Conservation (phyloP, 306 rosid species). For the Quillaja saponaria region DNA sequence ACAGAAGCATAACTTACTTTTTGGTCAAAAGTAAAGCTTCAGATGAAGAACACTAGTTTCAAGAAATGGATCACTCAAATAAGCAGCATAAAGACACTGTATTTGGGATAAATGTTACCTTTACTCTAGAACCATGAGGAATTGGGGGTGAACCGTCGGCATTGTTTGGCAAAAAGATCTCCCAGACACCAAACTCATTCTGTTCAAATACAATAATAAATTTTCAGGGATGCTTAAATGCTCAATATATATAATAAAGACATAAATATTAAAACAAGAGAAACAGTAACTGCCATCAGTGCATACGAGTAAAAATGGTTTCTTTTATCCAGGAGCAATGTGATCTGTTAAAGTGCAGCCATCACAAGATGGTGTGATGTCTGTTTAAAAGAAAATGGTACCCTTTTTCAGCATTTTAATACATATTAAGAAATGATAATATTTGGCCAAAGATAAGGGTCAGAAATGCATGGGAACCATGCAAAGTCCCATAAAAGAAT, state of each 20-base stretch:
- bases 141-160: constrained; percentile 84
- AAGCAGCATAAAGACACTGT: too few relatives aligned
- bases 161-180: constrained; percentile 93
- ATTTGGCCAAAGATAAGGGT: neutral
- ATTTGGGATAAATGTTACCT: constrained; percentile 49
- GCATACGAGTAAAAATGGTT: constrained; percentile 21
- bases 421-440: neutral
- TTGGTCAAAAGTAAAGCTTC: too few relatives aligned
- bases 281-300: constrained; percentile 7
- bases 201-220: constrained; percentile 38
- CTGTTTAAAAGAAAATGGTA: neutral
- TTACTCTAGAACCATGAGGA: constrained; percentile 98
- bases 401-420: neutral
- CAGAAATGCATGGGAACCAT: neutral
- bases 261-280: constrained; percentile 24
- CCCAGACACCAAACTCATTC: constrained; percentile 99
- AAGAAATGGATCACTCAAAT: too few relatives aligned
- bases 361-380: constrained; percentile 6
- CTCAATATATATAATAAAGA: neutral
- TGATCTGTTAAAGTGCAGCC: constrained; percentile 20
- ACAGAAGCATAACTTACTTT: too few relatives aligned
- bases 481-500: neutral
- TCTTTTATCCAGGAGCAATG: constrained; percentile 8
- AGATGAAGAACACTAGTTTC: too few relatives aligned
- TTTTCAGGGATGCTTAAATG: constrained; percentile 2